Conservation (phyloP, 2,329 filamentous ascomycete genomes). For the Alternaria dauci region DNA sequence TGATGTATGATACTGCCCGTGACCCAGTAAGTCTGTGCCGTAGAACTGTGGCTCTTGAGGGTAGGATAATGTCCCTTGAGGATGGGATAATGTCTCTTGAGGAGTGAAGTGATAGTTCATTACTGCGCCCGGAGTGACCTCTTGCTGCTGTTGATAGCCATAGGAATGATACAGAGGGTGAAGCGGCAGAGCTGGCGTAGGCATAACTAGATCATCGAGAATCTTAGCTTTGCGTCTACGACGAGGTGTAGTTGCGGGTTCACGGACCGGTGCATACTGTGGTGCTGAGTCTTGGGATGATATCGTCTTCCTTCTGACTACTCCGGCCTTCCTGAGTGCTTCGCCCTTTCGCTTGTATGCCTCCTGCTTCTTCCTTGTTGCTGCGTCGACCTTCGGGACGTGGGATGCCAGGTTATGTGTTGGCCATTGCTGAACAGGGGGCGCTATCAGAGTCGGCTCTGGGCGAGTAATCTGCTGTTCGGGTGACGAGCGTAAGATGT, state of each 20-base stretch:
- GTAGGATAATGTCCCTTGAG: too few species aligned
- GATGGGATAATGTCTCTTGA: not conserved
- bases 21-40: not conserved
- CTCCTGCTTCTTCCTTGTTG: slow-evolving; percentile 14
- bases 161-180: not conserved
- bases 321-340: not conserved
- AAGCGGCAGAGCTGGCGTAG: not conserved
- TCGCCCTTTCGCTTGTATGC: slow-evolving; percentile 2
- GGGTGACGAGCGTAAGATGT: not conserved
- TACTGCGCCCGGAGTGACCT: not conserved
- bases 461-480: not conserved
- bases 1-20: not conserved
- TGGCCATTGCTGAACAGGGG: slow-evolving; percentile 26
- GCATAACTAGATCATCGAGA: not conserved
- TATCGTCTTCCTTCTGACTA: not conserved
- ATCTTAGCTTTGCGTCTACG: slow-evolving; percentile 3
- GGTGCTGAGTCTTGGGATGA: not conserved
- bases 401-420: slow-evolving; percentile 15
- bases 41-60: not conserved
- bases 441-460: not conserved
- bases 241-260: not conserved
- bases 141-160: not conserved
- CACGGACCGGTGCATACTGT: not conserved
- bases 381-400: slow-evolving; percentile 2
- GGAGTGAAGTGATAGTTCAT: not conserved